phyloP scores from a whole-genome alignment of 2,329 filamentous ascomycete species.

The Aspergillus hortae region DNA sequence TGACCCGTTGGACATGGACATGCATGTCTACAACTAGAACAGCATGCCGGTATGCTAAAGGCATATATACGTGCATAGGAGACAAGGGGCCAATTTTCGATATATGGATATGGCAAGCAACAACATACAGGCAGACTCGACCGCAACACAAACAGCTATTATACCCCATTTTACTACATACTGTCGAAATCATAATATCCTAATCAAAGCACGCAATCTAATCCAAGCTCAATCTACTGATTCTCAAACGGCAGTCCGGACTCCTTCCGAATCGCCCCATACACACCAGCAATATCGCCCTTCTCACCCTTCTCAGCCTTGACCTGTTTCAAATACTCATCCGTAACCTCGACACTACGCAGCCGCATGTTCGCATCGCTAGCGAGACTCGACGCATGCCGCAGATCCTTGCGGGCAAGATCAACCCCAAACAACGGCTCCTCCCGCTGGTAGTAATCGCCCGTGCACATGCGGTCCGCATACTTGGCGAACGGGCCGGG shows the following conservation, averaged over 20 bases:
- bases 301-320: slow-evolving; percentile 65
- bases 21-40: too few relatives aligned
- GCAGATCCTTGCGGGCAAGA: slow-evolving; percentile 75
- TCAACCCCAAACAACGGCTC: slow-evolving; percentile 81
- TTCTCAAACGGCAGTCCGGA: slow-evolving; percentile 73
- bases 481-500: slow-evolving; percentile 74
- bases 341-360: slow-evolving; percentile 62
- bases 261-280: slow-evolving; percentile 73
- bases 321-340: slow-evolving; percentile 65
- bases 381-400: slow-evolving; percentile 69
- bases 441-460: slow-evolving; percentile 72
- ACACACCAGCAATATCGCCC: slow-evolving; percentile 79
- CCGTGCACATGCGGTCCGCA: slow-evolving; percentile 67
- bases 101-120: too few relatives aligned
- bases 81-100: too few relatives aligned
- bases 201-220: too few relatives aligned
- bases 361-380: slow-evolving; percentile 59
- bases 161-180: too few relatives aligned
- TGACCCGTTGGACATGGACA: slow-evolving; percentile 9
- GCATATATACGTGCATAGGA: too few relatives aligned
- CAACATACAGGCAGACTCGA: too few relatives aligned
- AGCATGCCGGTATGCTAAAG: too few relatives aligned
- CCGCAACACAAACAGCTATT: too few relatives aligned
- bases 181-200: too few relatives aligned
- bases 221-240: slow-evolving; percentile 20